Evolutionary conservation across 2,329 filamentous ascomycete genomes (phyloP), one percentile per base, ranked within the genome.

Genomic region (Diaporthe caulivora): DNA sequence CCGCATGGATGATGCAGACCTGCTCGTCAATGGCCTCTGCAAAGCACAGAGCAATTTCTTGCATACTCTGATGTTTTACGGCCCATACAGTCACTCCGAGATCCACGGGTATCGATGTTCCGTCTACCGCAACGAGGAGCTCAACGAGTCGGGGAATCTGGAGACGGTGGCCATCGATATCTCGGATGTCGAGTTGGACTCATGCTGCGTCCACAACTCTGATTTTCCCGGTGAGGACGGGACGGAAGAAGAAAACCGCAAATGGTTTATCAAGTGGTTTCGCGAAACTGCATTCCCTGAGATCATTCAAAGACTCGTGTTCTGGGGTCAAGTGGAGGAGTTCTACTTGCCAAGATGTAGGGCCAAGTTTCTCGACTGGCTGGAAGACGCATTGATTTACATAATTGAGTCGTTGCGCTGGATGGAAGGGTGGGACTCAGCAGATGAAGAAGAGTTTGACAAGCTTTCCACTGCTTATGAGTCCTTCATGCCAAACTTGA

Each of bases 61-160:
- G 49, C 49, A 53, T 53, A 53, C 49, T 53, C 49, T 53, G 49
- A 53, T 53, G 49, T 53, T 53, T n/a, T 53, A 53, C 49, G 49
- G 49, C 1, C 49, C 49, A 53, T 53, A 53, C 49, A 26, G 26
- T 24, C 13, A 4, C 10, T 6, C 24, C 15, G 49, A 53, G 49
- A 53, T 53, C 49, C 49, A 53, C 17, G 49, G 49, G 49, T 53
- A 53, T 53, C 49, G 49, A 13, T 53, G 49, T 53, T 53, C 49
- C n/a, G n/a, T 26, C 49, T 53, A 53, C n/a, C 49, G 49, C 49
- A 53, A 53, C 24, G 49, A 53, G 49, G 49, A 53, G 49, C 49
- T 53, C 49, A 53, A 53, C 49, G 24, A 2, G n/a, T 53, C 49
- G 49, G 13, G n/a, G 10, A 53, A 53, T 26, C n/a, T 53, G 49